Evolutionary conservation across 345 rosid species (phyloP), one percentile per base, ranked within the genome.

Genomic region (Populus alba): DNA sequence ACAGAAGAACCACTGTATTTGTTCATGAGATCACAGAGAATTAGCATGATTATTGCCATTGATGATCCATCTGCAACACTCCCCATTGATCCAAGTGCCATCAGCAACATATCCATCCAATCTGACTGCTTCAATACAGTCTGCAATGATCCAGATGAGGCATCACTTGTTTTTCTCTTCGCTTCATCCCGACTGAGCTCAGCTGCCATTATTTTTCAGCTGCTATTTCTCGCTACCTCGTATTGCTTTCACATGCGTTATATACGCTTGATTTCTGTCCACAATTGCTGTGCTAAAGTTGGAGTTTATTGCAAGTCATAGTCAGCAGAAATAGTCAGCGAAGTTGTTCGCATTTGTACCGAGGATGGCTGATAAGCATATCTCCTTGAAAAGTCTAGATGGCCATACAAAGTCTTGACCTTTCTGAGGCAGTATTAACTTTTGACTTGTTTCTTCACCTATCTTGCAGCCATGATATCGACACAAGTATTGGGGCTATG

Each of bases 31-130:
- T 29, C 68, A 71, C 81, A 63, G 55, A 85, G 82, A 69, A 74
- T 22, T 2, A 77, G 20, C 84, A 80, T 75, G 33, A 78, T 77
- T 62, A 73, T 31, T 25, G 84, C 57, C 70, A 75, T 25, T 23
- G 65, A 23, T 27, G 69, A 53, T 23, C 85, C 87, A 74, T 82
- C 83, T n/a, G 74, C 83, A 65, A 79, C 59, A 25, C 79, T 47
- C 1, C 87, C 85, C 37, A 79, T 8, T 22, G 71, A 51, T 37
- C 87, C 87, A 25, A 83, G 47, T 3, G n/a, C 17, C 86, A 81
- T 83, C 45, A 85, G 65, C 38, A 75, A 10, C 73, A 38, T 70
- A 68, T 85, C 86, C 59, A 25, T 72, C 81, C 82, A 27, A 77
- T 85, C 86, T 2, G 61, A 55, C 61, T 55, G 61, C n/a, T 55